Conservation (phyloP, 164 flowering plant species). For the Protea cynaroides region DNA sequence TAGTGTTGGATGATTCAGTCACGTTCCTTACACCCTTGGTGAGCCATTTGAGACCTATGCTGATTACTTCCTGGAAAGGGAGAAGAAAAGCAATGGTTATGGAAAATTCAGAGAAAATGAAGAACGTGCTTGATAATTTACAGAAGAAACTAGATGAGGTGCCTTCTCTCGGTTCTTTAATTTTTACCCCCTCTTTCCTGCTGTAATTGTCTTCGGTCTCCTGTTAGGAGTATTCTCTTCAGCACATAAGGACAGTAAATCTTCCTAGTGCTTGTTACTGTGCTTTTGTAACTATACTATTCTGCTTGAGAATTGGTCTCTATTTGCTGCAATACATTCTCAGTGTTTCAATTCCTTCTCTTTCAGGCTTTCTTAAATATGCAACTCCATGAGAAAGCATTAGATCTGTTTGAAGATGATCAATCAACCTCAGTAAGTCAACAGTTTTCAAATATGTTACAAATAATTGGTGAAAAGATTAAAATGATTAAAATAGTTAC, state of each 20-base stretch:
- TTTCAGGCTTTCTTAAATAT: constrained; percentile 68
- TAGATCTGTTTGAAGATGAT: constrained; percentile 91
- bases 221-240: not conserved
- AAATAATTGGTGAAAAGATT: constrained; percentile 2
- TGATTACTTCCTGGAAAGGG: constrained; percentile 63
- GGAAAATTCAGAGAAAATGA: constrained; percentile 75
- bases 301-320: not conserved
- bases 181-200: not conserved
- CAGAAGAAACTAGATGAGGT: constrained; percentile 94
- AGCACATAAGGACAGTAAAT: not conserved
- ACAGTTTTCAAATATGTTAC: constrained; percentile 3
- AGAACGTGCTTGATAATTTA: constrained; percentile 55
- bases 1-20: constrained; percentile 61
- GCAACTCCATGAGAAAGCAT: constrained; percentile 90
- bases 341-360: not conserved
- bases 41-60: constrained; percentile 70
- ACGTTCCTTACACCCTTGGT: constrained; percentile 57
- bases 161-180: not conserved
- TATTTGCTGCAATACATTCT: not conserved
- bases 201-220: not conserved
- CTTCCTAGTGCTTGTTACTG: not conserved
- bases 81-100: constrained; percentile 63
- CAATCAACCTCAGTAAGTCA: constrained; percentile 71
- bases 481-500: constrained; percentile 1
- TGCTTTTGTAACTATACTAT: not conserved